A percentile compares a stretch with the other conserved stretches of the same genome.
These are phyloP conservation scores for Sugiyamaella qingdaonensis DNA, from an alignment of 805 yeast genomes.

Conservation along the genomic window DNA sequence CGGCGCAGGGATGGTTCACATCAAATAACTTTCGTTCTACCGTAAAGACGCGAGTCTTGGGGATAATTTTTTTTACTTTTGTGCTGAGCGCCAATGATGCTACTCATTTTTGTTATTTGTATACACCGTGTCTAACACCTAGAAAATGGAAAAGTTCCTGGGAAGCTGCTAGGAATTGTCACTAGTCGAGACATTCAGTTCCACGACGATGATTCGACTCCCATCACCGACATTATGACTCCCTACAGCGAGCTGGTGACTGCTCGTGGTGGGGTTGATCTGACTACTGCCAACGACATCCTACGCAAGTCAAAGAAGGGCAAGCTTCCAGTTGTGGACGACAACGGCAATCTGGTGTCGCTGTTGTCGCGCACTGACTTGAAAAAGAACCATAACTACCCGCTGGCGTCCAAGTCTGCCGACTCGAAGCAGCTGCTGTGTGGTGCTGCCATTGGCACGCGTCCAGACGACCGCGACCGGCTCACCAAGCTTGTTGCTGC, in stretches of 20 bases:
- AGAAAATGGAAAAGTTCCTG: slow-evolving; percentile 84
- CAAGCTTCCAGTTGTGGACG: slow-evolving; percentile 90
- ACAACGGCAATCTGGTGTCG: slow-evolving; percentile 69
- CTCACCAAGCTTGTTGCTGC: slow-evolving; percentile 82
- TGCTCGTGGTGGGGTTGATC: slow-evolving; percentile 64
- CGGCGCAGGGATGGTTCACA: slow-evolving; percentile 18
- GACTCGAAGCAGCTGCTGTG: slow-evolving; percentile 92
- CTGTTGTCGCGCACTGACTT: slow-evolving; percentile 93
- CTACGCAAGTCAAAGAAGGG: slow-evolving; percentile 94
- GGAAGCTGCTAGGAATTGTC: slow-evolving; percentile 89
- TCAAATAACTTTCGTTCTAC: slow-evolving; percentile 98
- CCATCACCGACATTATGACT: slow-evolving; percentile 83
- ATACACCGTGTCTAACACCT: slow-evolving; percentile 25
- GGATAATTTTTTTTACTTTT: slow-evolving; percentile 48
- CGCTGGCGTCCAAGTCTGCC: slow-evolving; percentile 90
- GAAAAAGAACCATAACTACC: slow-evolving; percentile 91
- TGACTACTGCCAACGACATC: slow-evolving; percentile 83
- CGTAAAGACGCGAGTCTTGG: slow-evolving; percentile 95
- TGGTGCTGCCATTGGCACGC: slow-evolving; percentile 98
- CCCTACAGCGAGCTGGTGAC: slow-evolving; percentile 63
- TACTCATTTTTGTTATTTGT: slow-evolving; percentile 2
- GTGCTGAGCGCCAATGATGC: slow-evolving; percentile 6
- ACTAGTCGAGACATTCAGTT: slow-evolving; percentile 97
- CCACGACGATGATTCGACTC: slow-evolving; percentile 63
- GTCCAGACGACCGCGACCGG: slow-evolving; percentile 83